Conservation (phyloP, 768 basidiomycete genomes). For the Cystofilobasidium bisporidii region DNA sequence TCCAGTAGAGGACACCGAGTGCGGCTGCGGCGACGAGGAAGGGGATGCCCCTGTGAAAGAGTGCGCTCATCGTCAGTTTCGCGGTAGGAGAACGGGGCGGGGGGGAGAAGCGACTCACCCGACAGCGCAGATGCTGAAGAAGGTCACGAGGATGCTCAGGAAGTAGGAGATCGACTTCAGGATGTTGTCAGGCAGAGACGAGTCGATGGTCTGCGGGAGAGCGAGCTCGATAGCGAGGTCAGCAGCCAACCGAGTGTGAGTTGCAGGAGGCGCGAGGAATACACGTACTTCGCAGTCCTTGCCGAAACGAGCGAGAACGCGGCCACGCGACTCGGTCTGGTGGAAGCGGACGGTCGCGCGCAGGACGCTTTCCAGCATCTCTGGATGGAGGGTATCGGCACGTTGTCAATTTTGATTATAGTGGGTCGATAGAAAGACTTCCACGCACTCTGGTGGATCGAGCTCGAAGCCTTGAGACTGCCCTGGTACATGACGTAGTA, state of each 20-base stretch:
- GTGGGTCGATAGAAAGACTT: constrained; percentile 11
- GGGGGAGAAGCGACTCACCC: neutral
- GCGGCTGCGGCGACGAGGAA: constrained; percentile 56
- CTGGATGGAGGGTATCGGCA: constrained; percentile 32
- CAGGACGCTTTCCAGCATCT: constrained; percentile 64
- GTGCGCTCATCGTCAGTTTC: too few species aligned
- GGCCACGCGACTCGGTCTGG: constrained; percentile 78
- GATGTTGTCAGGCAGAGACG: constrained; percentile 67
- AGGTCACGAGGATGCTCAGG: constrained; percentile 55
- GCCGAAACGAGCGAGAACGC: constrained; percentile 43
- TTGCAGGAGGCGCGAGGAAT: too few species aligned
- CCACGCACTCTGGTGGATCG: constrained; percentile 58
- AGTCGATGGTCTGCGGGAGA: neutral
- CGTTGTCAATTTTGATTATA: too few species aligned
- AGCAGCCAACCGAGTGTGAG: neutral
- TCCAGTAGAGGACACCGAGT: constrained; percentile 55
- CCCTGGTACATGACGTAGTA: constrained; percentile 59
- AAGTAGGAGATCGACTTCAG: constrained; percentile 55
- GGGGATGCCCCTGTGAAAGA: constrained; percentile 59
- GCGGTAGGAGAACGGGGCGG: too few species aligned
- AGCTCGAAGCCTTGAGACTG: constrained; percentile 68
- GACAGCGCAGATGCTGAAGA: constrained; percentile 46
- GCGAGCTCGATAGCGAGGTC: too few species aligned
- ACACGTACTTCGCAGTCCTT: constrained; percentile 77
- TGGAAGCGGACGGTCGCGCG: constrained; percentile 88